Conservation (phyloP, 805 yeast species). For the Sugiyamaella qingdaonensis region DNA sequence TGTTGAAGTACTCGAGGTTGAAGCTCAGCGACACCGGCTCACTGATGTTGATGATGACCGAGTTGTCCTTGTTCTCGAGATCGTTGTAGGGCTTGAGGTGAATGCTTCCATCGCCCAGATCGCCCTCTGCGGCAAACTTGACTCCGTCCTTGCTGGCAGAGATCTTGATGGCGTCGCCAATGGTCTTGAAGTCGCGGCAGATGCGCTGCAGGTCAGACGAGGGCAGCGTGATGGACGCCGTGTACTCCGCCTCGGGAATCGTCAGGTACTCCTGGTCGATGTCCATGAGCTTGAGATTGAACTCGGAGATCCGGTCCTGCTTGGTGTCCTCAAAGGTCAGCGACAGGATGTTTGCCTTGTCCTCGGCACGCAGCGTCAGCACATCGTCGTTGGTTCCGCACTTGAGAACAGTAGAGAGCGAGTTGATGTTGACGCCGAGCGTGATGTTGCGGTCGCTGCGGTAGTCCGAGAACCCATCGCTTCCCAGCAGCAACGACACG, state of each 20-base stretch:
- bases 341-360: conserved; percentile 71
- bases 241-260: conserved; percentile 91
- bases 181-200: conserved; percentile 78
- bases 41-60: conserved; percentile 70
- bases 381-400: conserved; percentile 89
- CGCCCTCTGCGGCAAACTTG: conserved; percentile 86
- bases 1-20: conserved; percentile 85
- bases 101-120: conserved; percentile 82
- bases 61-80: conserved; percentile 68
- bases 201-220: conserved; percentile 83
- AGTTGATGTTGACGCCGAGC: conserved; percentile 82
- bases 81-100: conserved; percentile 80
- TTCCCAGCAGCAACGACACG: conserved; percentile 82
- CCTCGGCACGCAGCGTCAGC: conserved; percentile 86
- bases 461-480: conserved; percentile 83
- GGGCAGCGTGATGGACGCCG: conserved; percentile 82
- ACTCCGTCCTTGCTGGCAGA: conserved; percentile 89
- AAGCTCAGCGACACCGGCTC: conserved; percentile 86
- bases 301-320: conserved; percentile 90
- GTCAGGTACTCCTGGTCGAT: conserved; percentile 91
- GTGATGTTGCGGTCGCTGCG: conserved; percentile 94
- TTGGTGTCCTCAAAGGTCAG: conserved; percentile 86
- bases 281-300: conserved; percentile 87
- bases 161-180: conserved; percentile 84
- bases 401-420: conserved; percentile 82